Evolutionary conservation across 2,329 filamentous ascomycete genomes (phyloP).

Genomic region (Botrytis sinoallii): DNA sequence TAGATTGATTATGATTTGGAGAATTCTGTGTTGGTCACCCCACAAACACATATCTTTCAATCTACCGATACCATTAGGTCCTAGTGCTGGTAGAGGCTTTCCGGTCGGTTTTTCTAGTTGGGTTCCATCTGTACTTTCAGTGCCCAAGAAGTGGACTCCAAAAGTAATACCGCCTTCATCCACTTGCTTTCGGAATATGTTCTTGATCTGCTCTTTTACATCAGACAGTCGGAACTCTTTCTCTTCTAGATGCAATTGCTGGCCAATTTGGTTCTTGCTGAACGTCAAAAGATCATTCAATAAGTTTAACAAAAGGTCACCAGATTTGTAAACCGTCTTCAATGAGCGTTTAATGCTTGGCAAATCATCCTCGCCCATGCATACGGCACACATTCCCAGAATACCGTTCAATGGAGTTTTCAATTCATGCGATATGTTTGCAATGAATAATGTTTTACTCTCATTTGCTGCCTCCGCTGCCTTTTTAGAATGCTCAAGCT

Average conservation of each 20-base stretch:
- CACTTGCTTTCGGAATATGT: constrained; percentile 85
- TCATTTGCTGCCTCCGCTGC: constrained; percentile 93
- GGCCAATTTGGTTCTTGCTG: constrained; percentile 91
- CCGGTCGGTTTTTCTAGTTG: constrained; percentile 23
- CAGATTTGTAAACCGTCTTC: constrained; percentile 85
- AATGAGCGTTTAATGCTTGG: constrained; percentile 76
- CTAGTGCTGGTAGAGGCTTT: constrained; percentile 52
- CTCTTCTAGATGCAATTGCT: constrained; percentile 77
- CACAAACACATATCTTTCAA: constrained; percentile 81
- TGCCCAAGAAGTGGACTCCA: constrained; percentile 65
- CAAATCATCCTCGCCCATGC: constrained; percentile 86
- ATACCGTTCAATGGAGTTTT: constrained; percentile 86
- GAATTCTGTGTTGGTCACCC: constrained; percentile 87
- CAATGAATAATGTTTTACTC: constrained; percentile 96
- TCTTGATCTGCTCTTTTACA: constrained; percentile 72
- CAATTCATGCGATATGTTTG: constrained; percentile 68
- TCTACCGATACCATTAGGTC: constrained; percentile 62
- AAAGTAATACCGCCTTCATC: constrained; percentile 75
- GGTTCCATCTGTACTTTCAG: constrained; percentile 38
- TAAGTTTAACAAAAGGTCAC: constrained; percentile 78
- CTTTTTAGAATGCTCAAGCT: constrained; percentile 86
- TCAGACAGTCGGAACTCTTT: constrained; percentile 84
- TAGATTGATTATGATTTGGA: constrained; percentile 91
- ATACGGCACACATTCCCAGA: constrained; percentile 87
- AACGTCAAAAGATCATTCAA: constrained; percentile 89